Base-by-base conservation (phyloP, 1,139 yeast species). In the Debaryomycetaceae sp. region DNA sequence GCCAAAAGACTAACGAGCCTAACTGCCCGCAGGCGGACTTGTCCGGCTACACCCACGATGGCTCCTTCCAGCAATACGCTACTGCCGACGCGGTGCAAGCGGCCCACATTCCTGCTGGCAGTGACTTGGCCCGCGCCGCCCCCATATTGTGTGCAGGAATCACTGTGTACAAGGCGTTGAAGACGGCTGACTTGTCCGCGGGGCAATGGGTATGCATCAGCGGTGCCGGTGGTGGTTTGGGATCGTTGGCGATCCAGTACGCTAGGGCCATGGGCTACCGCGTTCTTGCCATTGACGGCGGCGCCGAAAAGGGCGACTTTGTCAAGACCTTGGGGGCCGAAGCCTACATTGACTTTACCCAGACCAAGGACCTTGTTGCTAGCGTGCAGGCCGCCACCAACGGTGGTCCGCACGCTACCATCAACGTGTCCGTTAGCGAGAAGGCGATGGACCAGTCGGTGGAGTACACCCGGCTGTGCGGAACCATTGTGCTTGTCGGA, bases 81-180 rank as follows among this genome's bases (percentile, higher is more conserved):
- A 79, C 88, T 31, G 86, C 93, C 38, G 89, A 83, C 58, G 91
- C 91, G 28, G 73, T 82, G 38, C 94, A 83, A 54, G 94, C 93
- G 34, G 93, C 94, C 25, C 69, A 72, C 51, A 75, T 84, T 46
- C 84, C 89, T 35, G 52, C 63, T 44, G 81, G 79, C 40, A 66
- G 83, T 32, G 85, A 83, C 50, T 72, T 83, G 51, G 88, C 89
- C 36, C 61, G 68, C 44, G 77, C 78, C 37, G 77, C 95, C 18
- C 95, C 95, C 44, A 76, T 84, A 40, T 65, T 81, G 49, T 81
- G 89, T 72, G 89, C 88, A 17, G 89, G 89, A 65, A 76, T 81
- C 49, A 81, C 88, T 25, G 88, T 79, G 31, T 81, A 79, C 72
- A 80, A 80, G 58, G 88, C 88, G 16, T 63, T 81, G 51, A 81